Evolutionary conservation across 2,329 filamentous ascomycete genomes (phyloP).

Genomic region (Bretziella fagacearum): DNA sequence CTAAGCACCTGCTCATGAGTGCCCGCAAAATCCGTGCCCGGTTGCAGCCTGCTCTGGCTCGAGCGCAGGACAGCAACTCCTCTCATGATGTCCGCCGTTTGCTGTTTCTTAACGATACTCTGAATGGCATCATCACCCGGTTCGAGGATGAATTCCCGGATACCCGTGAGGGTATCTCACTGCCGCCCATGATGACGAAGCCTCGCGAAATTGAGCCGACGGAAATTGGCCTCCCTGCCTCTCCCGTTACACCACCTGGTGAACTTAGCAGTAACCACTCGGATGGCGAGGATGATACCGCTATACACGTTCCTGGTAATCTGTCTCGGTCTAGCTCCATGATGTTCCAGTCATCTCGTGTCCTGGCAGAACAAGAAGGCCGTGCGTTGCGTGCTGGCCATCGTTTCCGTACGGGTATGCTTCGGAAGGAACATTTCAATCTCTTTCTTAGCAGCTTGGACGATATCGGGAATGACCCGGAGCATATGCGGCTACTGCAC

Average conservation of each 20-base stretch:
- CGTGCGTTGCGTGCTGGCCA: constrained; percentile 38
- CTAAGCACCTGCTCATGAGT: constrained; percentile 70
- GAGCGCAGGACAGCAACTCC: constrained; percentile 52
- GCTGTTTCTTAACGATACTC: constrained; percentile 71
- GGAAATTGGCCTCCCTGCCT: constrained; percentile 17
- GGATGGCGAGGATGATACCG: constrained; percentile 33
- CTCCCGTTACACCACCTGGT: constrained; percentile 19
- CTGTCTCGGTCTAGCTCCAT: constrained; percentile 37
- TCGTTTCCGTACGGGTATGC: constrained; percentile 36
- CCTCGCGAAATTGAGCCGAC: constrained; percentile 7
- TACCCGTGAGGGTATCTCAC: constrained; percentile 30
- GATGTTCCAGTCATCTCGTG: constrained; percentile 32
- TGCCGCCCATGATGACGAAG: not conserved
- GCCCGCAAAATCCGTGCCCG: constrained; percentile 76
- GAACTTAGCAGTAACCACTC: constrained; percentile 26
- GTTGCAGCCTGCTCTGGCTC: constrained; percentile 66
- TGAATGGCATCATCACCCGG: constrained; percentile 80
- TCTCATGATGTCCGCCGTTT: constrained; percentile 68
- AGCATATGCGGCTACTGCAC: constrained; percentile 36
- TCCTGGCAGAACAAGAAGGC: constrained; percentile 40
- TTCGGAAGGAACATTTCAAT: constrained; percentile 35
- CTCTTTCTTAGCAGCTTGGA: constrained; percentile 31
- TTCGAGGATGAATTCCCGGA: constrained; percentile 96
- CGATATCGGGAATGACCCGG: constrained; percentile 33
- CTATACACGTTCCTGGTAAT: constrained; percentile 24